phyloP scores from a whole-genome alignment of 2,329 filamentous ascomycete species.

The Aspergillus sp. region DNA sequence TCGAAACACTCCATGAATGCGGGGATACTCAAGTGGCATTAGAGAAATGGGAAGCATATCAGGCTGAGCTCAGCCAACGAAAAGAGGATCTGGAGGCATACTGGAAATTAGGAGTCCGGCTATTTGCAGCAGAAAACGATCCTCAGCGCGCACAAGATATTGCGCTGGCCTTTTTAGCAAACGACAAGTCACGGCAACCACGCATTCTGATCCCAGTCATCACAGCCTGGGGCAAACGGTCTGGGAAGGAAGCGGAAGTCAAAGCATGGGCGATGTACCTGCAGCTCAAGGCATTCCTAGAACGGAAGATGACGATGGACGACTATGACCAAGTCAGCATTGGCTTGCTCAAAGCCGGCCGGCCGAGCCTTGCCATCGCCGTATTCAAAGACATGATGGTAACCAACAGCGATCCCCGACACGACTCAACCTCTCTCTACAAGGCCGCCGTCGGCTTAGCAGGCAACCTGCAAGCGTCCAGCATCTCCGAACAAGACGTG shows the following conservation, averaged over 20 bases:
- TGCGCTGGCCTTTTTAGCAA: slow-evolving; percentile 46
- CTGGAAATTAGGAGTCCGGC: slow-evolving; percentile 53
- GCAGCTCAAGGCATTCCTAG: slow-evolving; percentile 63
- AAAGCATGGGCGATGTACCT: slow-evolving; percentile 70
- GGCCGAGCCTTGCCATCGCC: slow-evolving; percentile 67
- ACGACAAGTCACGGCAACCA: slow-evolving; percentile 46
- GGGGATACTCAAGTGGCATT: slow-evolving; percentile 63
- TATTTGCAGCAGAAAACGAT: slow-evolving; percentile 52
- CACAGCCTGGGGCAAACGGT: slow-evolving; percentile 60
- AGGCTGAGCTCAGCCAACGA: slow-evolving; percentile 53
- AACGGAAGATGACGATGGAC: slow-evolving; percentile 63
- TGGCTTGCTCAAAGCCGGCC: slow-evolving; percentile 67
- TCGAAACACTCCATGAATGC: slow-evolving; percentile 67
- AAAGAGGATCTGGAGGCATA: slow-evolving; percentile 42
- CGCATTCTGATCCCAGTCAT: slow-evolving; percentile 65
- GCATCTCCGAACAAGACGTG: slow-evolving; percentile 45
- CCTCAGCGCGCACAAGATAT: slow-evolving; percentile 52
- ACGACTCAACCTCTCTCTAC: slow-evolving; percentile 50
- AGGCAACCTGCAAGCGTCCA: slow-evolving; percentile 44
- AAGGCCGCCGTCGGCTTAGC: slow-evolving; percentile 42
- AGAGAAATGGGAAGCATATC: slow-evolving; percentile 63
- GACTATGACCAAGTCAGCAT: slow-evolving; percentile 77
- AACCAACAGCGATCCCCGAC: slow-evolving; percentile 50
- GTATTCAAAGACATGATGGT: slow-evolving; percentile 91
- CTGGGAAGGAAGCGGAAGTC: slow-evolving; percentile 52